Percentiles rank a stretch among this genome's conserved stretches.
phyloP scores from a whole-genome alignment of 306 rosid genomes.

The Ochetophila trinervis region DNA sequence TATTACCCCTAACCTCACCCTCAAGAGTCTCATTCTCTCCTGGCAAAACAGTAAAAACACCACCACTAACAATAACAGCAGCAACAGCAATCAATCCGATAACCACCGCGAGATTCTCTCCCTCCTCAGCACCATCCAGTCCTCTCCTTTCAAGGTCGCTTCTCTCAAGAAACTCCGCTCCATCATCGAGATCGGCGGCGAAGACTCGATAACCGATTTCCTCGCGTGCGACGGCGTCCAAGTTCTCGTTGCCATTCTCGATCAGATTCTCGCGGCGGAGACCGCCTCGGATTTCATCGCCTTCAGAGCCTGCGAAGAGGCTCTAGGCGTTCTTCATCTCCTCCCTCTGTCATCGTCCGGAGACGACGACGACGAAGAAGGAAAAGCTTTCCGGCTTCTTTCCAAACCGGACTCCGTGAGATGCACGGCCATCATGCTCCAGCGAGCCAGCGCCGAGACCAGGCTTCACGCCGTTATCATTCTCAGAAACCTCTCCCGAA shows the following conservation, averaged over 20 bases:
- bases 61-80: neutral
- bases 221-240: slow-evolving; percentile 30
- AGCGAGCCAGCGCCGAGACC: slow-evolving; percentile 44
- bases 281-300: slow-evolving; percentile 32
- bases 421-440: slow-evolving; percentile 40
- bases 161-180: slow-evolving; percentile 44
- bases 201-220: slow-evolving; percentile 21
- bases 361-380: slow-evolving; percentile 21
- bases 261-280: slow-evolving; percentile 20
- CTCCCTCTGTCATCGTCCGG: slow-evolving; percentile 9
- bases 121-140: slow-evolving; percentile 32
- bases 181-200: slow-evolving; percentile 28
- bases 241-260: slow-evolving; percentile 29
- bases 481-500: slow-evolving; percentile 28
- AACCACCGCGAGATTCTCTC: slow-evolving; percentile 25
- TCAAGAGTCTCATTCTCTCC: slow-evolving; percentile 46
- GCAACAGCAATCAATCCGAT: neutral
- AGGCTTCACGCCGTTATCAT: slow-evolving; percentile 36
- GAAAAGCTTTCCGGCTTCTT: slow-evolving; percentile 15
- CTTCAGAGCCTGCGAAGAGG: slow-evolving; percentile 51
- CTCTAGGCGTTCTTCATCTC: slow-evolving; percentile 36
- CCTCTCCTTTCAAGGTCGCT: slow-evolving; percentile 54
- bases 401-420: slow-evolving; percentile 30
- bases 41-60: slow-evolving; percentile 28
- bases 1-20: slow-evolving; percentile 47